Conservation (phyloP, 371 early-diverging fungal genomes). For the Blakeslea trispora region DNA sequence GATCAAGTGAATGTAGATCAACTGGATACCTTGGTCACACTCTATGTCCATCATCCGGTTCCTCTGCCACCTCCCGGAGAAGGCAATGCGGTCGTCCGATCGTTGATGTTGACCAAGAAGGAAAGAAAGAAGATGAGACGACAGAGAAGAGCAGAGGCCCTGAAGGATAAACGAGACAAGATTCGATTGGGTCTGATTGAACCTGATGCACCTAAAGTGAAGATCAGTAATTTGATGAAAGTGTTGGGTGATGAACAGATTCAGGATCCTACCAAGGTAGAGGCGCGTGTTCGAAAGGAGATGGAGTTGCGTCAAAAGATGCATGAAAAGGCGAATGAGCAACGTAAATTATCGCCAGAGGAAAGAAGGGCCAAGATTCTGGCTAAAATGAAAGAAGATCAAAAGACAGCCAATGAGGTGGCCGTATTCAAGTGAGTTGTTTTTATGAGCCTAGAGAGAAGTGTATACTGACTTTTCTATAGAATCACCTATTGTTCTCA, state of each 20-base stretch:
- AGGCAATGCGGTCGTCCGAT: slow-evolving; percentile 60
- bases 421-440: slow-evolving; percentile 83
- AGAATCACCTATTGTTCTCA: slow-evolving; percentile 78
- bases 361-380: slow-evolving; percentile 78
- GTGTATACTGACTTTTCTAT: background rate
- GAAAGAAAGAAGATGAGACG: slow-evolving; percentile 93
- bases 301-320: slow-evolving; percentile 79
- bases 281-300: slow-evolving; percentile 86
- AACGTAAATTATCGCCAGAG: slow-evolving; percentile 85
- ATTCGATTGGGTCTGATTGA: slow-evolving; percentile 91
- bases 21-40: slow-evolving; percentile 67
- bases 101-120: slow-evolving; percentile 89
- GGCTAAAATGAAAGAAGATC: slow-evolving; percentile 75
- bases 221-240: slow-evolving; percentile 91
- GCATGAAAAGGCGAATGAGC: slow-evolving; percentile 81
- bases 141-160: slow-evolving; percentile 82
- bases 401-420: slow-evolving; percentile 60
- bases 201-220: slow-evolving; percentile 91
- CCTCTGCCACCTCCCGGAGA: slow-evolving; percentile 85
- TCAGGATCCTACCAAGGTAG: slow-evolving; percentile 92
- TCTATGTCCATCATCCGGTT: slow-evolving; percentile 92
- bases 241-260: slow-evolving; percentile 91
- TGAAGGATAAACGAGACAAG: slow-evolving; percentile 93
- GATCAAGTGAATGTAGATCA: slow-evolving; percentile 31
- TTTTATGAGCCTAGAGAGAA: too few species aligned